Evolutionary conservation across 768 basidiomycete genomes (phyloP).

Genomic region (Kwoniella heveanensis): DNA sequence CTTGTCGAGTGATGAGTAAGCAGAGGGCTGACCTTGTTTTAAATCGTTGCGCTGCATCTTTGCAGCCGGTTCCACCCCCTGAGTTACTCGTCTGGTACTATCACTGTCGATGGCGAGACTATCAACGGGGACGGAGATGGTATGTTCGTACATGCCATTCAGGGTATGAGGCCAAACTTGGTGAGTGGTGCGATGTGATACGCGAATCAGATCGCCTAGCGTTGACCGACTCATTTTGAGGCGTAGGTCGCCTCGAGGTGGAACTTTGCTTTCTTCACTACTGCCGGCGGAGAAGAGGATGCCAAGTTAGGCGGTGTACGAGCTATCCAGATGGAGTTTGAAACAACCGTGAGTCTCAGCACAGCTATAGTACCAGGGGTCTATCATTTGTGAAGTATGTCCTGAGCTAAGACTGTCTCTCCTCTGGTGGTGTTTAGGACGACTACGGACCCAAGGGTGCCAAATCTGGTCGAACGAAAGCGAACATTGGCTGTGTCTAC

Average conservation of each 20-base stretch:
- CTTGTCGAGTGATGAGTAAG: background rate
- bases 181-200: slow-evolving; percentile 45
- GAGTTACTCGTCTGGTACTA: slow-evolving; percentile 65
- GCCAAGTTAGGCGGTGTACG: slow-evolving; percentile 66
- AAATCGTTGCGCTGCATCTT: background rate
- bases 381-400: no score
- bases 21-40: background rate
- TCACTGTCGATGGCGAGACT: slow-evolving; percentile 68
- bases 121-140: slow-evolving; percentile 54
- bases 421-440: slow-evolving; percentile 55
- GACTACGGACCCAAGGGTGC: slow-evolving; percentile 75
- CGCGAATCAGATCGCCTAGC: no score
- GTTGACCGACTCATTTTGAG: background rate
- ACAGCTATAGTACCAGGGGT: no score
- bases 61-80: slow-evolving; percentile 79
- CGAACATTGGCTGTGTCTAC: slow-evolving; percentile 70
- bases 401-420: background rate
- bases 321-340: slow-evolving; percentile 94
- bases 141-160: slow-evolving; percentile 93
- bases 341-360: slow-evolving; percentile 66
- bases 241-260: slow-evolving; percentile 73
- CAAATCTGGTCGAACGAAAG: slow-evolving; percentile 78
- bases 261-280: slow-evolving; percentile 95
- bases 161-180: slow-evolving; percentile 95
- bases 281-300: slow-evolving; percentile 59